Evolutionary conservation across 148 eudicot genomes (phyloP), one percentile per base, ranked within the genome.

Genomic region (Camellia granthamiana): DNA sequence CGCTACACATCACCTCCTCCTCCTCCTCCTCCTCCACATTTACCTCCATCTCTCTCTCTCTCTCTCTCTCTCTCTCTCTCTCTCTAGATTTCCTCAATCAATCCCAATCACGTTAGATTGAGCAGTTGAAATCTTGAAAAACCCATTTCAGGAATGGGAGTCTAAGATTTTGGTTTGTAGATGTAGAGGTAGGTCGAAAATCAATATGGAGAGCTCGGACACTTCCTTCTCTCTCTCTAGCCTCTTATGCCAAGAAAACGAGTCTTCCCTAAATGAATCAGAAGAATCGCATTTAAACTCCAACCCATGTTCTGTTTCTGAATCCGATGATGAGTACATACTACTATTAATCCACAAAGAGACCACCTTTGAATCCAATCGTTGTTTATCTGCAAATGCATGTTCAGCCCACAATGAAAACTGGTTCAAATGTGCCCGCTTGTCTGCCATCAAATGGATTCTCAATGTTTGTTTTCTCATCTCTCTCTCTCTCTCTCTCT

Each of bases 181-280:
- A 18, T 21, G 43, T 4, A 23, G 30, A 23, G 14, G n/a, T 2
- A 51, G 3, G 12, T 11, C 43, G 38, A 59, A 15, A 38, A 58
- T 4, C 46, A 19, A 69, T 15, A 81, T 68, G 79, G 74, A 74
- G 67, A 11, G 59, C 21, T 76, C 75, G 19, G 79, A 72, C 74
- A 70, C 80, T 61, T 55, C 72, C 42, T 14, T 59, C 51, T 70
- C 88, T 61, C 73, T 73, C 59, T 69, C 83, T 0, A 74, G 56
- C 70, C 88, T 90, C 38, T 46, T 87, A 6, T 90, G 91, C 23
- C 5, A 82, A 76, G 92, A 90, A 88, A 84, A 88, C 75, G 88
- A 83, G 14, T 84, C 83, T 75, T 77, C 61, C 21, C 42, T 87
- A 11, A 77, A 42, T 15, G 84, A 87, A 59, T 4, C 23, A 49